phyloP scores from a whole-genome alignment of 2,329 filamentous ascomycete species.

The Xenosphaeropsis pyriputrescens region DNA sequence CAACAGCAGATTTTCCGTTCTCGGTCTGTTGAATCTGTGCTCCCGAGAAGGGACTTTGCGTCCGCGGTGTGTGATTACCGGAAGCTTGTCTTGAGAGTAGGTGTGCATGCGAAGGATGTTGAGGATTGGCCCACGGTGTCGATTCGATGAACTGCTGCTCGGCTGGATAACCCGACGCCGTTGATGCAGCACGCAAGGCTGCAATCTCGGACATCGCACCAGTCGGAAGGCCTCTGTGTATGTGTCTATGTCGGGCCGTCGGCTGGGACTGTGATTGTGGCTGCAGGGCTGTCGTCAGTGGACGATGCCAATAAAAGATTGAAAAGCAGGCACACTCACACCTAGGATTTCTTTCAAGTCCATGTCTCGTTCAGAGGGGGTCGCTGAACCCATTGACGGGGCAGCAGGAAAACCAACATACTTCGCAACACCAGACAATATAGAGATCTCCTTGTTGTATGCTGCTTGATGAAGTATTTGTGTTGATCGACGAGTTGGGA shows the following conservation, averaged over 20 bases:
- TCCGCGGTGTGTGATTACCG: conserved; percentile 20
- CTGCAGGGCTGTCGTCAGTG: too few species aligned
- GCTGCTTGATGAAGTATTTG: conserved; percentile 75
- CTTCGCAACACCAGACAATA: conserved; percentile 81
- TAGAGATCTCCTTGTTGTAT: conserved; percentile 90
- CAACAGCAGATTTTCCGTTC: conserved; percentile 13
- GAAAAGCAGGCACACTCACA: conserved; percentile 35
- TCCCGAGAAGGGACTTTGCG: conserved; percentile 18
- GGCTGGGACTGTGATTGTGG: too few species aligned
- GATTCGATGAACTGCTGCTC: conserved; percentile 81
- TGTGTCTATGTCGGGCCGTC: background rate
- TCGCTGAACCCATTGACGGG: conserved; percentile 65
- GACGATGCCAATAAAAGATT: too few species aligned
- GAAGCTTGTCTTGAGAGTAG: conserved; percentile 24
- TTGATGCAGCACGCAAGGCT: conserved; percentile 15
- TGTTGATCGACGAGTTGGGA: conserved; percentile 61
- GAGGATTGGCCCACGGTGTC: conserved; percentile 85
- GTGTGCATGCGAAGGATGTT: conserved; percentile 51
- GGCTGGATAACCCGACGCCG: conserved; percentile 31
- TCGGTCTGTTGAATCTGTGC: conserved; percentile 15
- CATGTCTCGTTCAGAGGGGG: conserved; percentile 61
- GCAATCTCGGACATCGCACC: conserved; percentile 17
- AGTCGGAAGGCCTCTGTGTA: conserved; percentile 3
- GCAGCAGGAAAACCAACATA: conserved; percentile 93
- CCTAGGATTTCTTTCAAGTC: conserved; percentile 74